Conservation (phyloP, 2,329 filamentous ascomycete species). For the Aureobasidium subglaciale region DNA sequence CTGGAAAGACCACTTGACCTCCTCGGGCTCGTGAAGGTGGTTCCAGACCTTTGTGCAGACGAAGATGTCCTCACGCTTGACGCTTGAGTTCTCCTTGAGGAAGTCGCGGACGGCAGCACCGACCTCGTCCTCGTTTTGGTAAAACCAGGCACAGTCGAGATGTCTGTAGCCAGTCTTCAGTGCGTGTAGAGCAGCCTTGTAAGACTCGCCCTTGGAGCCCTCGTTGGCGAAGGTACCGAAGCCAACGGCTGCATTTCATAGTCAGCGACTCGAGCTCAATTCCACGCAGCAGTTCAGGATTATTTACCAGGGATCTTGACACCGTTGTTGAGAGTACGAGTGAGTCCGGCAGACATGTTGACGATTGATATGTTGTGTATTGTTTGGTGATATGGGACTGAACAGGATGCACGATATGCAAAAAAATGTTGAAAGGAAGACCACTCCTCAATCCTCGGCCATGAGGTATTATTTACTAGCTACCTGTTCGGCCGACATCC, state of each 20-base stretch:
- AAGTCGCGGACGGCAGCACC: slow-evolving; percentile 49
- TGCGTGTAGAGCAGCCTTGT: slow-evolving; percentile 46
- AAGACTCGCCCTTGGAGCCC: slow-evolving; percentile 52
- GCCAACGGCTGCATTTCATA: slow-evolving; percentile 40
- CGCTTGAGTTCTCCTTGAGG: slow-evolving; percentile 39
- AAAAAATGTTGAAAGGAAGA: slow-evolving; percentile 9
- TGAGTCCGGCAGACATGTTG: slow-evolving; percentile 50
- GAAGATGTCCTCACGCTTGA: slow-evolving; percentile 46
- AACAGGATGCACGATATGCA: not conserved
- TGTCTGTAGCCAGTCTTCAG: slow-evolving; percentile 47
- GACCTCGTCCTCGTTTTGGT: slow-evolving; percentile 48
- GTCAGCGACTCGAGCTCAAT: not conserved
- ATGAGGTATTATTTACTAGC: slow-evolving; percentile 13
- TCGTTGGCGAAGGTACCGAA: slow-evolving; percentile 64
- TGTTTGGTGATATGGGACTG: not conserved
- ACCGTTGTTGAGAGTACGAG: slow-evolving; percentile 50
- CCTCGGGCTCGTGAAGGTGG: slow-evolving; percentile 39
- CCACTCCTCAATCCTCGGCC: not conserved
- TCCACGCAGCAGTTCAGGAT: not conserved
- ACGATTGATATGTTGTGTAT: slow-evolving; percentile 2
- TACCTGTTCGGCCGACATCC: slow-evolving; percentile 2
- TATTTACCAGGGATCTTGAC: slow-evolving; percentile 47
- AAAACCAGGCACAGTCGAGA: slow-evolving; percentile 51
- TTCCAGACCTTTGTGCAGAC: slow-evolving; percentile 49
- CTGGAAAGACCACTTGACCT: slow-evolving; percentile 30